Evolutionary conservation across 305 asterid species (phyloP).

Genomic region (Fraxinus latifolia): DNA sequence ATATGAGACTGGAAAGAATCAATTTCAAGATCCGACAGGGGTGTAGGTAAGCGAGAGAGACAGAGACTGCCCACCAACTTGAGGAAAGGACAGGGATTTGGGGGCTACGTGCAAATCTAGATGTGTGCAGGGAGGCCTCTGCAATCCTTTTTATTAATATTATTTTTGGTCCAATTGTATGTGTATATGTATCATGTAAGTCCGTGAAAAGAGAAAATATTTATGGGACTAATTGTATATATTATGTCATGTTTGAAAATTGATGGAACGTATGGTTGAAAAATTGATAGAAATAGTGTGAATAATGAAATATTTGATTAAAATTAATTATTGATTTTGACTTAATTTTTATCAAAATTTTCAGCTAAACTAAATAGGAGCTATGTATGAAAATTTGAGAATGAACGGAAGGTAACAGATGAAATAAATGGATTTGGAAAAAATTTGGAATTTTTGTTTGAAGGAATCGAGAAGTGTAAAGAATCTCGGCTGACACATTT

Average conservation of each 20-base stretch:
- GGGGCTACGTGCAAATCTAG: constrained; percentile 30
- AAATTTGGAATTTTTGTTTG: background rate
- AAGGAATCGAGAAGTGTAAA: background rate
- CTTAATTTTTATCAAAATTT: background rate
- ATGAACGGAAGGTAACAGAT: constrained; percentile 35
- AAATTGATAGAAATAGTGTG: background rate
- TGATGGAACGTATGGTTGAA: no score
- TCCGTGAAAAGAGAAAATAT: background rate
- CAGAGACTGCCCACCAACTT: constrained; percentile 30
- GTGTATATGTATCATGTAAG: background rate
- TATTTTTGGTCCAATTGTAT: background rate
- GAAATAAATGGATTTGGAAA: background rate
- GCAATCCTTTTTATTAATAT: background rate
- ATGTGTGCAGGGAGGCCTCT: constrained; percentile 11
- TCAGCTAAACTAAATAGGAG: background rate
- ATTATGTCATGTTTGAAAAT: background rate
- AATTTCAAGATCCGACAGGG: constrained; percentile 44
- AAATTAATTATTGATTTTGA: background rate
- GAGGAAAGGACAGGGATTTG: constrained; percentile 38
- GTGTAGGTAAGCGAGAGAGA: background rate
- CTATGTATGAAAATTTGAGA: constrained; percentile 14
- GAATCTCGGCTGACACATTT: background rate
- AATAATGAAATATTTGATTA: background rate
- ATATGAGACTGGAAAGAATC: background rate
- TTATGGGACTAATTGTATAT: background rate